These are phyloP conservation scores for Wickerhamomyces sydowiorum DNA, from an alignment of 805 yeast genomes.

Conservation along the genomic window DNA sequence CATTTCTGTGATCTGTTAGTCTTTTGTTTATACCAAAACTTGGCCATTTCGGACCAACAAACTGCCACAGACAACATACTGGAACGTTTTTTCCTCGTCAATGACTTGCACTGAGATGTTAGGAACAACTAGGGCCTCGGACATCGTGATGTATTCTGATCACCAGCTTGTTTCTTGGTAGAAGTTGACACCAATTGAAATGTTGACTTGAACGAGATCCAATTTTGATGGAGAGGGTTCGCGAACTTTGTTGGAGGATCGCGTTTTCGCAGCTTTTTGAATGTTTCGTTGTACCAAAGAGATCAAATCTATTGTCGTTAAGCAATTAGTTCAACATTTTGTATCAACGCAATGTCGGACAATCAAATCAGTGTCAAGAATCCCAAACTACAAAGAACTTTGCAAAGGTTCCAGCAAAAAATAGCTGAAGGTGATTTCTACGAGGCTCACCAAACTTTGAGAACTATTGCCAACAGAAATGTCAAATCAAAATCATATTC, in stretches of 20 bases:
- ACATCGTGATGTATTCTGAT: neutral
- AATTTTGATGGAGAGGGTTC: neutral
- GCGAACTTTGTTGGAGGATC: neutral
- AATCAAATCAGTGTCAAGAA: slow-evolving; percentile 13
- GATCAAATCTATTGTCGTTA: too few species aligned
- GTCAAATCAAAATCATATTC: slow-evolving; percentile 59
- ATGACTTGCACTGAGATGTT: slow-evolving; percentile 43
- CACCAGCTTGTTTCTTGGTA: neutral
- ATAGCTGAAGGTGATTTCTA: slow-evolving; percentile 74
- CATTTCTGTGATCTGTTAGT: neutral
- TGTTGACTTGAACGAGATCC: too few species aligned
- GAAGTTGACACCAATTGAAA: neutral
- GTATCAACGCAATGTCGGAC: slow-evolving; percentile 3
- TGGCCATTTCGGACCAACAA: too few species aligned
- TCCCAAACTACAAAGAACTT: slow-evolving; percentile 49
- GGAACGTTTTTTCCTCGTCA: slow-evolving; percentile 45
- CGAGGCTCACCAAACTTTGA: slow-evolving; percentile 92
- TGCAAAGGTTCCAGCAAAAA: slow-evolving; percentile 60
- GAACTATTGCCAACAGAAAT: slow-evolving; percentile 85
- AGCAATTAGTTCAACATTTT: neutral
- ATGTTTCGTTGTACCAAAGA: too few species aligned
- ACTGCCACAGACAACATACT: slow-evolving; percentile 16
- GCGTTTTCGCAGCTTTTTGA: neutral
- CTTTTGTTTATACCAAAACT: slow-evolving; percentile 2
- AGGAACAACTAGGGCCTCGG: neutral